Evolutionary conservation across 1,284 basidiomycete species (phyloP), one percentile per base, ranked within the genome.

Genomic region (Marasmius oreades): DNA sequence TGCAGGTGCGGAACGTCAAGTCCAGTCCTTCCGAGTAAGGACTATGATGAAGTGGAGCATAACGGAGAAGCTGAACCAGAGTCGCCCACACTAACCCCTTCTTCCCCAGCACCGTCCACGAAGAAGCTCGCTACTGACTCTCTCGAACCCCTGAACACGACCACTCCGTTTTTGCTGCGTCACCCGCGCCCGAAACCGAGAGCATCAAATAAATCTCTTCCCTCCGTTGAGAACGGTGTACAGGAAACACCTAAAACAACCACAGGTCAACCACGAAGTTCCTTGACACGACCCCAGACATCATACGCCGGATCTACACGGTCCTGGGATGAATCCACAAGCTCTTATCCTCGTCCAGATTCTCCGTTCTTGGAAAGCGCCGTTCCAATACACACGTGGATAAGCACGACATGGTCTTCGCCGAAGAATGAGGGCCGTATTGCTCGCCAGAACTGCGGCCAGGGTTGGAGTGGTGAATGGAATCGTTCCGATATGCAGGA

Each of bases 381-480:
- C 23, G 20, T 53, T 18, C 55, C 55, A 36, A 36, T 48, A n/a
- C 52, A 54, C n/a, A 31, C 46, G 47, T 56, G 42, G 33, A 31
- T 59, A 28, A 44, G 46, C 33, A 36, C 54, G 10, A 47, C 51
- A 14, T 52, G 52, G 51, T 20, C 52, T 12, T 31, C 42, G 11
- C n/a, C n/a, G 44, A 31, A 24, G 20, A 24, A n/a, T n/a, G n/a
- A 37, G n/a, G 33, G 43, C 26, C 31, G 53, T 24, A 47, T 42
- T 28, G 23, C 23, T 5, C 20, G 48, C 24, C 28, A 47, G 37
- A 51, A 56, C 20, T 47, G 51, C 31, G 37, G 44, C 3, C 45
- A 59, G 48, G 58, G 58, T 3, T 59, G 58, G 58, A 56, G 51
- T 47, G 58, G 58, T 12, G 55, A 59, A 33, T 59, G 58, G 58